Evolutionary conservation across 2,329 filamentous ascomycete genomes (phyloP).

Genomic region (Verticillium zaregamsianum): DNA sequence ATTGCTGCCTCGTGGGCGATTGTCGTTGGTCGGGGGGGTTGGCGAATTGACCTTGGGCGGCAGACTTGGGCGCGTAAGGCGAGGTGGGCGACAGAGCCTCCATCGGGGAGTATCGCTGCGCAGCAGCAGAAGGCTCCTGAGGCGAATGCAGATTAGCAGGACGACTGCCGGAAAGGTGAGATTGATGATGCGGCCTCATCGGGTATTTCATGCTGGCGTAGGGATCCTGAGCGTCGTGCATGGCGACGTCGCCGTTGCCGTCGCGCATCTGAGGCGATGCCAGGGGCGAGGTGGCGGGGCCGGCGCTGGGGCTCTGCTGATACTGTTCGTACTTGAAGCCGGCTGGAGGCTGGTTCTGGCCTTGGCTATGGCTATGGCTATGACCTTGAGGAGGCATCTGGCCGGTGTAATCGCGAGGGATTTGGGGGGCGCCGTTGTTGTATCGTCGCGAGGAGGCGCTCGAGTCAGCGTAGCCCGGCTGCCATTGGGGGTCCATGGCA

Average conservation of each 20-base stretch:
- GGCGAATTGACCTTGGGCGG: slow-evolving; percentile 49
- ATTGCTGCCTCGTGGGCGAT: slow-evolving; percentile 67
- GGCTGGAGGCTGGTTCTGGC: slow-evolving; percentile 40
- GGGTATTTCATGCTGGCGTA: slow-evolving; percentile 86
- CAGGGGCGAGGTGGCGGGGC: slow-evolving; percentile 55
- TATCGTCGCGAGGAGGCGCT: slow-evolving; percentile 61
- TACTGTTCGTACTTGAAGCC: slow-evolving; percentile 68
- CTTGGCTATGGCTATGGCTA: slow-evolving; percentile 24
- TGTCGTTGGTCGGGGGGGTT: slow-evolving; percentile 58
- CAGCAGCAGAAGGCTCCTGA: slow-evolving; percentile 74
- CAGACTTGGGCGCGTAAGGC: slow-evolving; percentile 62
- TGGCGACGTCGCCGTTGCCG: slow-evolving; percentile 71
- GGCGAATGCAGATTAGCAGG: slow-evolving; percentile 66
- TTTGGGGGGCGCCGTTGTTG: slow-evolving; percentile 49
- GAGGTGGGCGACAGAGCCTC: slow-evolving; percentile 78
- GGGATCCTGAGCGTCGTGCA: slow-evolving; percentile 81
- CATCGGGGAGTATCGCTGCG: slow-evolving; percentile 95
- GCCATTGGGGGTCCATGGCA: slow-evolving; percentile 44
- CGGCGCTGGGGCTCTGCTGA: slow-evolving; percentile 37
- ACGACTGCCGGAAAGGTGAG: slow-evolving; percentile 55
- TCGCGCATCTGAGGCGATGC: slow-evolving; percentile 60
- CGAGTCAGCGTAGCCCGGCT: slow-evolving; percentile 65
- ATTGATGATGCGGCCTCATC: slow-evolving; percentile 72
- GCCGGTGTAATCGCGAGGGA: slow-evolving; percentile 43
- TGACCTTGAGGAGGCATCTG: slow-evolving; percentile 26